Evolutionary conservation across 2,329 filamentous ascomycete species (phyloP).

Genomic region (Colletotrichum chlorophyti): DNA sequence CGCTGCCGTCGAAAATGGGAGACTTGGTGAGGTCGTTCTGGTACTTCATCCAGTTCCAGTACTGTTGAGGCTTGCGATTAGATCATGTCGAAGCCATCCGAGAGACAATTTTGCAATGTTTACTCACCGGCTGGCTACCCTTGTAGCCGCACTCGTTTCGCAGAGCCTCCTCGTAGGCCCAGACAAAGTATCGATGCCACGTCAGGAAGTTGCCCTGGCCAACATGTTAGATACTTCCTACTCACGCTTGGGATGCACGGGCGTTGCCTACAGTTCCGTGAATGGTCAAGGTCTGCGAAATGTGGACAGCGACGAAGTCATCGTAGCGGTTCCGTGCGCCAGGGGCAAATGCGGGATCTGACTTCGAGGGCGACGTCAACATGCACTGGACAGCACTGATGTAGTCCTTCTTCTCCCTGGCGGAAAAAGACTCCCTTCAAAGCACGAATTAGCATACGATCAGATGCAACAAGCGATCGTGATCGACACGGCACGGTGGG

Average conservation of each 20-base stretch:
- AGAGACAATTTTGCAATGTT: neutral
- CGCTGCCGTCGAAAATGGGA: constrained; percentile 48
- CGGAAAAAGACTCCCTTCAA: constrained; percentile 6
- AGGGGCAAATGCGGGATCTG: constrained; percentile 8
- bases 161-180: constrained; percentile 29
- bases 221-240: neutral
- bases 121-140: constrained; percentile 26
- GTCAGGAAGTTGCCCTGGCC: constrained; percentile 28
- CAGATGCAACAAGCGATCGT: neutral
- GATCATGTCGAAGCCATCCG: constrained; percentile 11
- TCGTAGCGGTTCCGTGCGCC: constrained; percentile 28
- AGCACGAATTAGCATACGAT: neutral
- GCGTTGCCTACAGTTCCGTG: constrained; percentile 20
- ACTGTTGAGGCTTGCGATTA: constrained; percentile 27
- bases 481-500: neutral
- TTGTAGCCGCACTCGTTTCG: constrained; percentile 29
- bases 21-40: constrained; percentile 37
- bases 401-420: constrained; percentile 27
- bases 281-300: constrained; percentile 20
- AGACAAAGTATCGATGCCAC: constrained; percentile 30
- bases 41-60: constrained; percentile 46
- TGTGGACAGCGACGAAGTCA: constrained; percentile 32
- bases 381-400: constrained; percentile 30
- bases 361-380: constrained; percentile 16
- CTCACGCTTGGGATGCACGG: accelerated